phyloP scores from a whole-genome alignment of 805 yeast species.

The Yarrowia sp. region DNA sequence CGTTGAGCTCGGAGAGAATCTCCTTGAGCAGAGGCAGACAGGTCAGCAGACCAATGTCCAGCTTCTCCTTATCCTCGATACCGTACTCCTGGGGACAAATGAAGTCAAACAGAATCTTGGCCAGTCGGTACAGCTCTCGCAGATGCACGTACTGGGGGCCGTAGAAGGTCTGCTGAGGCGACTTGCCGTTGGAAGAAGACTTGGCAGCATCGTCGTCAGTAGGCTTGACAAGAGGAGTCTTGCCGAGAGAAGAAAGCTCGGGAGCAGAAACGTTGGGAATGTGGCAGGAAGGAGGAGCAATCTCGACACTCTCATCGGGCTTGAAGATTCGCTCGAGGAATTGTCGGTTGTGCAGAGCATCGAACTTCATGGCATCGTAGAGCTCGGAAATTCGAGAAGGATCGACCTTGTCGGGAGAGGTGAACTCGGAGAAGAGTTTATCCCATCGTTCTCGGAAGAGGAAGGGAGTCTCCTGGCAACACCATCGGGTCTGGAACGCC shows the following conservation, averaged over 20 bases:
- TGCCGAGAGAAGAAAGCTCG: neutral
- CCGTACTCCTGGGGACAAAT: slow-evolving; percentile 99
- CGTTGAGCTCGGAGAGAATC: slow-evolving; percentile 72
- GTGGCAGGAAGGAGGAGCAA: slow-evolving; percentile 31
- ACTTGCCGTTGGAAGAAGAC: slow-evolving; percentile 32
- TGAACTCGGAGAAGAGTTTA: slow-evolving; percentile 86
- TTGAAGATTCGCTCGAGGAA: slow-evolving; percentile 80
- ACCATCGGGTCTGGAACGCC: slow-evolving; percentile 78
- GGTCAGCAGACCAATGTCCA: slow-evolving; percentile 92
- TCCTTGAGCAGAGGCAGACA: slow-evolving; percentile 91
- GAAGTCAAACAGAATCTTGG: slow-evolving; percentile 92
- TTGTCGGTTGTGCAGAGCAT: slow-evolving; percentile 90
- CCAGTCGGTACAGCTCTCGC: slow-evolving; percentile 81
- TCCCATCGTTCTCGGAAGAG: slow-evolving; percentile 96
- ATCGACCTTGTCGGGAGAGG: slow-evolving; percentile 90
- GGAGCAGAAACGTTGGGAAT: slow-evolving; percentile 29
- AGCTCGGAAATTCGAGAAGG: slow-evolving; percentile 95
- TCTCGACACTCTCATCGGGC: slow-evolving; percentile 45
- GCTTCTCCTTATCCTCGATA: slow-evolving; percentile 87
- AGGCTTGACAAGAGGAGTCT: slow-evolving; percentile 21
- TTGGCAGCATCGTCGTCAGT: neutral
- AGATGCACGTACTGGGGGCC: slow-evolving; percentile 73
- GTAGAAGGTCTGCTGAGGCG: slow-evolving; percentile 51
- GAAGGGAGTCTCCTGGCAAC: slow-evolving; percentile 92
- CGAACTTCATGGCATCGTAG: slow-evolving; percentile 97